Conservation (phyloP, 1,139 yeast species). For the Geotrichum cucujoidarum region DNA sequence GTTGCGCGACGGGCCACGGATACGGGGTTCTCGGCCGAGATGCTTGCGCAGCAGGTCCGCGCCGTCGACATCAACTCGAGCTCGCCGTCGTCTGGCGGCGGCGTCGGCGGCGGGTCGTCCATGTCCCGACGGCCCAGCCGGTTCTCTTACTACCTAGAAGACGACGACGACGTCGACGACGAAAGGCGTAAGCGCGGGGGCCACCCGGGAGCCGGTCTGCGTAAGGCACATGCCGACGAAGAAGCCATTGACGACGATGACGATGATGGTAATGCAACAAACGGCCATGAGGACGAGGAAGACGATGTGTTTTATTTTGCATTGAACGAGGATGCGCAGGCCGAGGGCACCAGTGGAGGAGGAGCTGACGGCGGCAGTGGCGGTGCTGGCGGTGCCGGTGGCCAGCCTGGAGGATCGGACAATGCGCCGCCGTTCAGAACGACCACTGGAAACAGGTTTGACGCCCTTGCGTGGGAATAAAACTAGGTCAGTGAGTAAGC, state of each 20-base stretch:
- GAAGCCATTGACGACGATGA: not conserved
- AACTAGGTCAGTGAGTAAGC: too few relatives aligned
- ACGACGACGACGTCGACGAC: not conserved
- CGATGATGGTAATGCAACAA: not conserved
- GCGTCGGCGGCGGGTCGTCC: not conserved
- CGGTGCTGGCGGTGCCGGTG: not conserved
- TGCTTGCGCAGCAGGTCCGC: not conserved
- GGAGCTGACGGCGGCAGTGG: not conserved
- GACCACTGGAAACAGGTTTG: constrained; percentile 3
- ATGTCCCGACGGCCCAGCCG: constrained; percentile 7
- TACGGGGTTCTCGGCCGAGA: not conserved
- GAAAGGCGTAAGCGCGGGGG: not conserved
- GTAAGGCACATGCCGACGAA: not conserved
- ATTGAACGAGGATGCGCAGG: constrained; percentile 10
- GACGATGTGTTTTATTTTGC: constrained; percentile 18
- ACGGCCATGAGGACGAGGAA: not conserved
- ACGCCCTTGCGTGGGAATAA: constrained; percentile 9
- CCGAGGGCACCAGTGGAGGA: not conserved
- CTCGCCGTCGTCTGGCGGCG: not conserved
- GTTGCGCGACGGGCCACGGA: not conserved
- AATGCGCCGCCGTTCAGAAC: too few relatives aligned
- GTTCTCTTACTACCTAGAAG: constrained; percentile 3
- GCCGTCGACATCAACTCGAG: not conserved
- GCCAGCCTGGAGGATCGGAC: too few relatives aligned
- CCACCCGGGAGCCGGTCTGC: not conserved